Evolutionary conservation across 169 alveolate genomes (phyloP), one percentile per base, ranked within the genome.

Genomic region (Cystoisospora suis): DNA sequence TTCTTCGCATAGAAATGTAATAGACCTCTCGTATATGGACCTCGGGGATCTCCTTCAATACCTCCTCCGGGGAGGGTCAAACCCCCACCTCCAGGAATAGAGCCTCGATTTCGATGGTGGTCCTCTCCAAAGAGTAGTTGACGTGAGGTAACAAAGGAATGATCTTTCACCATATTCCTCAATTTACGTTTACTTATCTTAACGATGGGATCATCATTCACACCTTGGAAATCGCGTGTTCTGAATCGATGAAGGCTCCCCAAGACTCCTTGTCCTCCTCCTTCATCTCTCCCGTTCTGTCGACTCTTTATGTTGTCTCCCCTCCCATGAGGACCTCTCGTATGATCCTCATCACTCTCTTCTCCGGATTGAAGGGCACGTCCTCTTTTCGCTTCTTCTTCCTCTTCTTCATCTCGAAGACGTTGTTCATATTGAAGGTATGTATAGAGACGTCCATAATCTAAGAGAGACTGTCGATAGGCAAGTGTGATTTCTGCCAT

Each of bases 401-500:
- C 65, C 65, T 53, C 23, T 15, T 46, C 23, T 38, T 27, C 56
- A 9, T 36, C 32, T 34, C 32, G 56, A n/a, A 9, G 49, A 7
- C 83, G 83, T 46, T 34, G 83, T 27, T 34, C 83, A 36, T 38
- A 27, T 56, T 72, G 83, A 9, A 72, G 83, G 27, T 27, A 72
- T n/a, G 83, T 72, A 53, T 72, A 23, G 38, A 72, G 58, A 3
- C 83, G 83, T 29, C 83, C 83, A 34, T 72, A 72, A 53, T 72
- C 83, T n/a, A 72, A 53, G 40, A 72, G 56, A 0, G 56, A 34
- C n/a, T 72, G 83, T 5, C 83, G 83, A 53, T 40, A 38, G 56
- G 42, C 83, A 3, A 72, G 32, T 3, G 47, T 27, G 3, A 36
- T 38, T 38, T 72, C 56, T 6, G 83, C 6, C 56, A 72, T 4